A percentile compares a stretch with the other conserved stretches of the same genome.
Conservation (phyloP, 768 basidiomycete species). For the Mycena latifolia region DNA sequence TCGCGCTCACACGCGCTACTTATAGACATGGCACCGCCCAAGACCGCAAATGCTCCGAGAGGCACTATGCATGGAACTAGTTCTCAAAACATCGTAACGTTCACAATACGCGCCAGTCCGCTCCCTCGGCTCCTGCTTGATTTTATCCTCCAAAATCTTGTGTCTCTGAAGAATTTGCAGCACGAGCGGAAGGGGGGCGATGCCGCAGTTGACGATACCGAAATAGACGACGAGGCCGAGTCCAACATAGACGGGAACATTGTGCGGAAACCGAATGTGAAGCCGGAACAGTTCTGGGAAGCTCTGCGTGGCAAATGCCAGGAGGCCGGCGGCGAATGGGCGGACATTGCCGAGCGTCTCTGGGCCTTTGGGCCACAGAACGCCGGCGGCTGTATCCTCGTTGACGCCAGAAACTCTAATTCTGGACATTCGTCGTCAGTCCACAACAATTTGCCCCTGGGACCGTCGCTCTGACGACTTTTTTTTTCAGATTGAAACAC, state of each 20-base stretch:
- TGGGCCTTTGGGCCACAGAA: constrained; percentile 95
- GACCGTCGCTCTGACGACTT: neutral
- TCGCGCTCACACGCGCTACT: neutral
- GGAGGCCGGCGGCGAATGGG: constrained; percentile 90
- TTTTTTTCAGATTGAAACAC: constrained; percentile 59
- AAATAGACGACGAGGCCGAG: constrained; percentile 52
- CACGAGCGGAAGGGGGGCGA: constrained; percentile 54
- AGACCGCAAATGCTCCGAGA: constrained; percentile 74
- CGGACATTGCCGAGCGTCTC: constrained; percentile 72
- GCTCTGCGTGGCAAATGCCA: constrained; percentile 72
- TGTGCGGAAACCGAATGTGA: constrained; percentile 71
- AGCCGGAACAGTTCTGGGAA: constrained; percentile 85
- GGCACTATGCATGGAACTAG: constrained; percentile 84
- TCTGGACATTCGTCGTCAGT: constrained; percentile 67
- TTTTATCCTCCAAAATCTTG: constrained; percentile 83
- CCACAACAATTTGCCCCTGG: constrained; percentile 14
- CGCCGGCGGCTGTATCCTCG: constrained; percentile 87
- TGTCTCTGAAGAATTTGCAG: constrained; percentile 71
- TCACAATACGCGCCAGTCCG: constrained; percentile 86
- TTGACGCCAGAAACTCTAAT: constrained; percentile 73
- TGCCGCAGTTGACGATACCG: constrained; percentile 41
- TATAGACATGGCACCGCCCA: constrained; percentile 90
- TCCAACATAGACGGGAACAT: constrained; percentile 69
- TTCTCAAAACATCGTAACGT: constrained; percentile 79
- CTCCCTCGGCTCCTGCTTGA: constrained; percentile 78